phyloP scores from a whole-genome alignment of 306 rosid genomes.

The Clitoria ternatea region DNA sequence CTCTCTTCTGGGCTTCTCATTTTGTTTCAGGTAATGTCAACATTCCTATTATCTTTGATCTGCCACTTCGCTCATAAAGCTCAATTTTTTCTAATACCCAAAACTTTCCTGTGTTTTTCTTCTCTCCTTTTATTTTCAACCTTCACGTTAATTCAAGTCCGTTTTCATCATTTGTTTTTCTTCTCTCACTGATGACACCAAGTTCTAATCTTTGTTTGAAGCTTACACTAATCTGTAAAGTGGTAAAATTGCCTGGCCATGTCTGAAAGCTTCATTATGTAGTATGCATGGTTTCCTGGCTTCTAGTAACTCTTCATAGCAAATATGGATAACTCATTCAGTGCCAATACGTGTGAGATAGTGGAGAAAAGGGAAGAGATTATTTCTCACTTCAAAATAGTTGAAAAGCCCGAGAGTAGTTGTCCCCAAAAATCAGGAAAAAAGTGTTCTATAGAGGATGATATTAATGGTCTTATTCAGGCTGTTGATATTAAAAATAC shows the following conservation, averaged over 20 bases:
- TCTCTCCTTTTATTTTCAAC: neutral
- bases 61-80: neutral
- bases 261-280: constrained; percentile 40
- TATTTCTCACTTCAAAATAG: constrained; percentile 33
- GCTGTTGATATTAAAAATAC: constrained; percentile 55
- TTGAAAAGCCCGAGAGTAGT: constrained; percentile 40
- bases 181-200: neutral
- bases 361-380: constrained; percentile 56
- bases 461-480: constrained; percentile 70
- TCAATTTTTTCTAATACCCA: neutral
- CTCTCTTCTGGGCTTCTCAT: neutral
- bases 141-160: neutral
- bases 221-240: constrained; percentile 30
- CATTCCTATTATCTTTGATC: neutral
- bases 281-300: neutral
- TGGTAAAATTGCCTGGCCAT: constrained; percentile 35
- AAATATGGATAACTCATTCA: constrained; percentile 43
- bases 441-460: constrained; percentile 71
- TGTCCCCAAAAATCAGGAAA: constrained; percentile 36
- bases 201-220: neutral
- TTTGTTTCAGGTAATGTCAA: neutral
- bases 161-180: neutral
- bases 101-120: neutral
- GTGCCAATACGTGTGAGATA: constrained; percentile 48
- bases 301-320: constrained; percentile 2